These are phyloP conservation scores for Heterobasidion occidentale DNA, from an alignment of 1,284 basidiomycete genomes.

Conservation along the genomic window DNA sequence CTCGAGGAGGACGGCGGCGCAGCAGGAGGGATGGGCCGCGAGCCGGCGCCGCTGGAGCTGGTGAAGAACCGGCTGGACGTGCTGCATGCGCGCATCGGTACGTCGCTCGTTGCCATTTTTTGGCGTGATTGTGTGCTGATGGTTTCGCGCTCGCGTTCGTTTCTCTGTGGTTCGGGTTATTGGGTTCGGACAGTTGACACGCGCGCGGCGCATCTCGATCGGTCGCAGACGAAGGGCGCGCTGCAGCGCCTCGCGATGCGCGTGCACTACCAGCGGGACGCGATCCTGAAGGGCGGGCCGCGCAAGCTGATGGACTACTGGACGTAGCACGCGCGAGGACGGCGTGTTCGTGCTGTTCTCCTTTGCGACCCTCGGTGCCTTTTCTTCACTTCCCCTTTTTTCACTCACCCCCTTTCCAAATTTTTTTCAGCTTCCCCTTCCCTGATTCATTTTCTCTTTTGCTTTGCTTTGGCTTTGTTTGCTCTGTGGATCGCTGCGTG, in stretches of 20 bases:
- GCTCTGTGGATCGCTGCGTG: too few relatives aligned
- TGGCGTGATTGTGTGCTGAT: not conserved
- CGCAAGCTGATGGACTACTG: not conserved
- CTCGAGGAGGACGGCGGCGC: slow-evolving; percentile 21
- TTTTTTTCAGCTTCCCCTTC: not conserved
- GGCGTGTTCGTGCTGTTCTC: not conserved
- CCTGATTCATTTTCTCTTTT: too few relatives aligned
- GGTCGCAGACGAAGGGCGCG: slow-evolving; percentile 58
- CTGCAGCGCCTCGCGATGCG: slow-evolving; percentile 56
- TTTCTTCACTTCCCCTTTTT: not conserved
- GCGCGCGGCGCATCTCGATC: slow-evolving; percentile 62
- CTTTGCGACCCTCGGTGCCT: too few relatives aligned
- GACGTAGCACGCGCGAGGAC: not conserved
- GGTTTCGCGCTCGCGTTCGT: not conserved
- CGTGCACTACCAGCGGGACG: slow-evolving; percentile 51
- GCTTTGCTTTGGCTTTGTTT: too few relatives aligned
- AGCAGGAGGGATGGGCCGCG: slow-evolving; percentile 21
- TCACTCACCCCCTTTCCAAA: not conserved
- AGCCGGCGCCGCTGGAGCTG: slow-evolving; percentile 33
- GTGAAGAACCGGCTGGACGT: slow-evolving; percentile 38
- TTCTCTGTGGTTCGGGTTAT: not conserved
- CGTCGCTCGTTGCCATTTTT: slow-evolving; percentile 15
- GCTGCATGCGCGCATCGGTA: slow-evolving; percentile 58
- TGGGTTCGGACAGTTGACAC: slow-evolving; percentile 44
- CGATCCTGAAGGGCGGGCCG: slow-evolving; percentile 21